Conservation (phyloP, 1,284 basidiomycete genomes). For the Bothia castanella region DNA sequence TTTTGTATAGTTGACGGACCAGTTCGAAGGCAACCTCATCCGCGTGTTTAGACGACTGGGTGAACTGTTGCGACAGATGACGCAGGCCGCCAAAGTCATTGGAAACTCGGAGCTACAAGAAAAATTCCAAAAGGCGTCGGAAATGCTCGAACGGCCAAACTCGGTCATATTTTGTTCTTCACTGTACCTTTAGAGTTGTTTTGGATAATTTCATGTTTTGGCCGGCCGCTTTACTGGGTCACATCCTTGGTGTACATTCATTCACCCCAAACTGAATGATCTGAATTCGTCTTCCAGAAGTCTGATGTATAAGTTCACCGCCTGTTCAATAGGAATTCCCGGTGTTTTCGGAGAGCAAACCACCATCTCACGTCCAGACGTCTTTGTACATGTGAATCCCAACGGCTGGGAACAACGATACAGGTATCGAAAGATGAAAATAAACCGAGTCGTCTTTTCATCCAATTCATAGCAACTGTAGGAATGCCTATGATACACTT, state of each 20-base stretch:
- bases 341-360: no score
- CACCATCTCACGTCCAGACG: no score
- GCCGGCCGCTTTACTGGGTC: no score
- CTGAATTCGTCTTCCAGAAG: no score
- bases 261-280: no score
- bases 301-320: no score
- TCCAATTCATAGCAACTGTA: constrained; percentile 37
- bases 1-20: constrained; percentile 74
- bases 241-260: no score
- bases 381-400: no score
- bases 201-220: background rate
- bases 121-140: constrained; percentile 84
- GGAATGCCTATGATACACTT: constrained; percentile 12
- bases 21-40: constrained; percentile 94
- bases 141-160: constrained; percentile 88
- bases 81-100: constrained; percentile 91
- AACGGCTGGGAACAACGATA: no score
- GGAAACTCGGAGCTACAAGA: constrained; percentile 91
- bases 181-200: constrained; percentile 46
- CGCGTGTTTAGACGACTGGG: constrained; percentile 92
- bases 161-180: constrained; percentile 94
- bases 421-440: no score
- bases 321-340: no score
- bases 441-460: no score
- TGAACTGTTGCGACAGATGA: constrained; percentile 95